Evolutionary conservation across 495 filamentous ascomycete genomes (phyloP), one percentile per base, ranked within the genome.

Genomic region (Aspergillus incahuasiensis): DNA sequence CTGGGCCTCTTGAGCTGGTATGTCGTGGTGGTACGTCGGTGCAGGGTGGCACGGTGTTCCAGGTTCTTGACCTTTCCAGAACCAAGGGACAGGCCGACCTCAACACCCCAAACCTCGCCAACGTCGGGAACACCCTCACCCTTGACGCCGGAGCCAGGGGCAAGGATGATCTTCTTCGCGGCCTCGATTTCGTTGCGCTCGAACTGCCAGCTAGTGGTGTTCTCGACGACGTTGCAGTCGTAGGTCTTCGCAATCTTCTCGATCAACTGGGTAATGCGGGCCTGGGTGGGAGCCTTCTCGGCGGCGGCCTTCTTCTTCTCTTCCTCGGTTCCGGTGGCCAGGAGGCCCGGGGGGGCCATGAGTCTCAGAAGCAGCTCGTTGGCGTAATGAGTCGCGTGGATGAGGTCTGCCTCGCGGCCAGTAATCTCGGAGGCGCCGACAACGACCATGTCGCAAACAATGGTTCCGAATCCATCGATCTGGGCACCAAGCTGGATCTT

Each of bases 401-500:
- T 75, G 20, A 98, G 82, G 67, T 98, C 91, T 60, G 92, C 92
- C 60, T 85, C 74, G 42, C 88, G 85, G 55, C 87, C 89, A 42
- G 81, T 77, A 56, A 92, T 63, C 54, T 82, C 85, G 59, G 83
- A 79, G 42, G 79, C 69, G 28, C 76, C 74, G 38, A 94, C 82
- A 48, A 97, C 68, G 57, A 97, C 80, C 41, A 90, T 92, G 72
- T 97, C 90, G 77, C 92, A 96, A 62, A 97, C 88, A 62, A 98
- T 97, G 60, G 92, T 87, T 64, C 91, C 90, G 69, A 97, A 92
- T 45, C 94, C 94, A 77, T 97, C 94, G 54, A 98, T 96, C 76
- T 98, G 94, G 38, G 92, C 94, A 63, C 94, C 94, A 9, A 98
- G 84, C 73, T 97, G 95, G 70, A 98, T 91, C 82, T 98, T 98